Evolutionary conservation across 768 basidiomycete genomes (phyloP).

Genomic region (Sutorius australiensis): DNA sequence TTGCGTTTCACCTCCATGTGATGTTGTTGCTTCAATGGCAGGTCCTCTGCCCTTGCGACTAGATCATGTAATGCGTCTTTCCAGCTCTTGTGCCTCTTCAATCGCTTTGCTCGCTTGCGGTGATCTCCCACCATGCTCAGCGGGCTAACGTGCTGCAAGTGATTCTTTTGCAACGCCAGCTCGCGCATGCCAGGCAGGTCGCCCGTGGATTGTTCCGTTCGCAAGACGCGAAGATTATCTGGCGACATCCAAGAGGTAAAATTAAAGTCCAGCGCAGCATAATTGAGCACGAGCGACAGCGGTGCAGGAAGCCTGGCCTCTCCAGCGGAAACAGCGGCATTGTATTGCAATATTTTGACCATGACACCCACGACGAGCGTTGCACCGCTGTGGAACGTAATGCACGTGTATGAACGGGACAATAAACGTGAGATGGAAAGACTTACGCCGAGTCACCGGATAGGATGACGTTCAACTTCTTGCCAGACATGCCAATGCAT

Average conservation of each 20-base stretch:
- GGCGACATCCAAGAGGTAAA: conserved; percentile 97
- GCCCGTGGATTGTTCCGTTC: conserved; percentile 83
- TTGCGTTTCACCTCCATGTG: conserved; percentile 29
- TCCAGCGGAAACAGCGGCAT: conserved; percentile 25
- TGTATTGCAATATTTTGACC: conserved; percentile 77
- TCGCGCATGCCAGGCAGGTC: conserved; percentile 71
- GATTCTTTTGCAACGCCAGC: conserved; percentile 77
- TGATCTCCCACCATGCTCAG: conserved; percentile 86
- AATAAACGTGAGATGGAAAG: background rate
- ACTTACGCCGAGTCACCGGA: conserved; percentile 97
- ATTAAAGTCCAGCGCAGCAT: conserved; percentile 94
- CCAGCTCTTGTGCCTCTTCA: conserved; percentile 57
- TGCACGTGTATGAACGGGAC: conserved; percentile 10
- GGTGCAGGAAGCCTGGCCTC: conserved; percentile 61
- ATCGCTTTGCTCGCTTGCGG: conserved; percentile 33
- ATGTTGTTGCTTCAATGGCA: conserved; percentile 8
- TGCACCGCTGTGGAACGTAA: conserved; percentile 61
- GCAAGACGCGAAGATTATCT: conserved; percentile 75
- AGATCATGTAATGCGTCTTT: conserved; percentile 53
- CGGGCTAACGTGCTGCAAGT: conserved; percentile 85
- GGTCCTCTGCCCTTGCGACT: conserved; percentile 37
- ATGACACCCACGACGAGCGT: conserved; percentile 82
- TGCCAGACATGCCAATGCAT: conserved; percentile 86
- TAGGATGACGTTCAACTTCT: conserved; percentile 69
- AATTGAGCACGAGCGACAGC: conserved; percentile 80